A percentile compares a stretch with the other conserved stretches of the same genome.
Conservation (phyloP, 2,329 filamentous ascomycete genomes). For the Zymoseptoria brevis region DNA sequence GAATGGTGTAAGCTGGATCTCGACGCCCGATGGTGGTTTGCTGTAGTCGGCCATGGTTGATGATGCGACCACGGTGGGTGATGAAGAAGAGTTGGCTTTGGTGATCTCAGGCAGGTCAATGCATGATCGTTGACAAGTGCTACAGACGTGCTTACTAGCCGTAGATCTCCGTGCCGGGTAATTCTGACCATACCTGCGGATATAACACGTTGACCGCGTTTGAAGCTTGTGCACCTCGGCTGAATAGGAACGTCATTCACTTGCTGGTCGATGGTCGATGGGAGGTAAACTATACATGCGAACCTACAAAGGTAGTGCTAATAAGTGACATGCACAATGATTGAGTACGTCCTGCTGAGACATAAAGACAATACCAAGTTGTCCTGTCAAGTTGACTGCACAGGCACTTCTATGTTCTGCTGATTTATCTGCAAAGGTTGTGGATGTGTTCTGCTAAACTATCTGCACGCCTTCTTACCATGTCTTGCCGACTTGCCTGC, state of each 20-base stretch:
- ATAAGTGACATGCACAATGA: not conserved
- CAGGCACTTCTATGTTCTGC: not conserved
- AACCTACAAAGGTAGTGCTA: no score
- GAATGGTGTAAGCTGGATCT: slow-evolving; percentile 36
- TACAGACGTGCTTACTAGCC: not conserved
- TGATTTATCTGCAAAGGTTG: not conserved
- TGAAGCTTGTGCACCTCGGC: not conserved
- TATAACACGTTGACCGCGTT: not conserved
- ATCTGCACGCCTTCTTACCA: no score
- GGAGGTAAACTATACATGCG: no score
- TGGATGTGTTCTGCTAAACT: no score
- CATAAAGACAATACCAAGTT: not conserved
- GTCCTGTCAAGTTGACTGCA: not conserved
- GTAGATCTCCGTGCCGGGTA: no score
- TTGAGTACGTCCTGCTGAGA: not conserved
- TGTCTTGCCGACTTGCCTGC: not conserved
- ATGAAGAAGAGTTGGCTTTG: not conserved
- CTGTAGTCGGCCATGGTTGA: slow-evolving; percentile 14
- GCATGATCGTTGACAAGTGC: not conserved
- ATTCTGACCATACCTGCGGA: not conserved
- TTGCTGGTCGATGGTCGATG: not conserved
- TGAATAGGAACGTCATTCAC: not conserved
- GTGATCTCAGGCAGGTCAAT: not conserved
- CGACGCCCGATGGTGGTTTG: slow-evolving; percentile 31
- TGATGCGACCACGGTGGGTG: not conserved